phyloP scores from a whole-genome alignment of 2,329 filamentous ascomycete species.

The Byssoonygena ceratinophila region DNA sequence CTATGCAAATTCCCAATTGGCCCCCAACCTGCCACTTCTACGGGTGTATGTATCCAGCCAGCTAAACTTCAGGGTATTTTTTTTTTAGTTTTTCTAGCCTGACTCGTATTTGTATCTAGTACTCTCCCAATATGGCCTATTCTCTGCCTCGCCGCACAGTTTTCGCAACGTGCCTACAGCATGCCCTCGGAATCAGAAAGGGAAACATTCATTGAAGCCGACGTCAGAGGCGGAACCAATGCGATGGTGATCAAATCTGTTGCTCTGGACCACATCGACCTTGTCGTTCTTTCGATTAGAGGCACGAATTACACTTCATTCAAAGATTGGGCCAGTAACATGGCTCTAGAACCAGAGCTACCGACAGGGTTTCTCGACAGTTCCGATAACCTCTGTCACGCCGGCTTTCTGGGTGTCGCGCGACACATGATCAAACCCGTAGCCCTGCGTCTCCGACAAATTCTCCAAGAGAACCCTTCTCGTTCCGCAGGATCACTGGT shows the following conservation, averaged over 20 bases:
- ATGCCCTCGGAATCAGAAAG: conserved; percentile 52
- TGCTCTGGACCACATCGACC: conserved; percentile 64
- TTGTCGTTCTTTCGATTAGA: conserved; percentile 73
- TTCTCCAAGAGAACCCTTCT: conserved; percentile 61
- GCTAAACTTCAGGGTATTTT: too few relatives aligned
- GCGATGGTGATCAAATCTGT: conserved; percentile 77
- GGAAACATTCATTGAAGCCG: conserved; percentile 58
- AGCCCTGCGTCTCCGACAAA: conserved; percentile 55
- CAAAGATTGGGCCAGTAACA: conserved; percentile 78
- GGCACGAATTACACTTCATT: conserved; percentile 68
- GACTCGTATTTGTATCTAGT: conserved; percentile 30
- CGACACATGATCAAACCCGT: conserved; percentile 64
- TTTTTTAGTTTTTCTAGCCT: too few relatives aligned
- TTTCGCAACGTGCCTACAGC: conserved; percentile 64
- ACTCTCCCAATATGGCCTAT: conserved; percentile 67
- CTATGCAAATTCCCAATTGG: conserved; percentile 67
- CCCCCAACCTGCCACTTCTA: conserved; percentile 55
- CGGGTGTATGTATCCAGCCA: conserved; percentile 31
- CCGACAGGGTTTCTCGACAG: conserved; percentile 68
- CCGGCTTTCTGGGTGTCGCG: conserved; percentile 68
- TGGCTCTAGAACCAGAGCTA: conserved; percentile 56
- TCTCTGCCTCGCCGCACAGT: conserved; percentile 66
- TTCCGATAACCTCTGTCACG: conserved; percentile 63
- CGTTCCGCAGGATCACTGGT: conserved; percentile 59
- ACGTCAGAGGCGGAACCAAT: conserved; percentile 66